Evolutionary conservation across 2,329 filamentous ascomycete species (phyloP).

Genomic region (Hymenoscyphus fructigenus): DNA sequence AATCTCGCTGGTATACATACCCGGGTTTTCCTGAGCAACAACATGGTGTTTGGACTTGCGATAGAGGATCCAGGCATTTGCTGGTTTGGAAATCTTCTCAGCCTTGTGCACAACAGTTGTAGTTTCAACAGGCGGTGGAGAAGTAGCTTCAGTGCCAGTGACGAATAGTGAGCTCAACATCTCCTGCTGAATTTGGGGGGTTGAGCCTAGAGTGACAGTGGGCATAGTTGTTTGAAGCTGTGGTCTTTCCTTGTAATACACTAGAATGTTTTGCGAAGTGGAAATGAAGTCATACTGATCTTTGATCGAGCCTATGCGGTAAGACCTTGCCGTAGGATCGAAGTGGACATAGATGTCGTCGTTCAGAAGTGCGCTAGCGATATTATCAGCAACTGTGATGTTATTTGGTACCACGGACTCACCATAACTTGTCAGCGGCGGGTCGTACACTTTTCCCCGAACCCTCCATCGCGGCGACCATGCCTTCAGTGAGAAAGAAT

Average conservation of each 20-base stretch:
- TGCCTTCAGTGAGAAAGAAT: background rate
- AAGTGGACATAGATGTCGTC: slow-evolving; percentile 3
- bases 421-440: background rate
- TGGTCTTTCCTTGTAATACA: background rate
- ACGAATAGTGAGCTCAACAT: background rate
- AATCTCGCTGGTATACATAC: slow-evolving; percentile 9
- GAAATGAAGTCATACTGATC: slow-evolving; percentile 1
- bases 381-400: background rate
- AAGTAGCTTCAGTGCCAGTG: background rate
- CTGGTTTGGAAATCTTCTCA: slow-evolving; percentile 8
- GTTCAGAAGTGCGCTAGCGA: background rate
- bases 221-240: background rate
- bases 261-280: background rate
- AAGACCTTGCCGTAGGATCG: background rate
- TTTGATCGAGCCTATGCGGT: background rate
- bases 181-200: background rate
- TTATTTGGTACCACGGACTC: background rate
- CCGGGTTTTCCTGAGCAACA: slow-evolving; percentile 2
- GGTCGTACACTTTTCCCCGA: background rate
- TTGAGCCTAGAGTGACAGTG: background rate
- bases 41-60: slow-evolving; percentile 11
- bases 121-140: background rate
- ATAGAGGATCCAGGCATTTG: slow-evolving; percentile 13
- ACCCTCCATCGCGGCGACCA: background rate
- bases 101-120: background rate